These are phyloP conservation scores for Infundibulicybe gibba DNA, from an alignment of 768 basidiomycete species.

Conservation along the genomic window DNA sequence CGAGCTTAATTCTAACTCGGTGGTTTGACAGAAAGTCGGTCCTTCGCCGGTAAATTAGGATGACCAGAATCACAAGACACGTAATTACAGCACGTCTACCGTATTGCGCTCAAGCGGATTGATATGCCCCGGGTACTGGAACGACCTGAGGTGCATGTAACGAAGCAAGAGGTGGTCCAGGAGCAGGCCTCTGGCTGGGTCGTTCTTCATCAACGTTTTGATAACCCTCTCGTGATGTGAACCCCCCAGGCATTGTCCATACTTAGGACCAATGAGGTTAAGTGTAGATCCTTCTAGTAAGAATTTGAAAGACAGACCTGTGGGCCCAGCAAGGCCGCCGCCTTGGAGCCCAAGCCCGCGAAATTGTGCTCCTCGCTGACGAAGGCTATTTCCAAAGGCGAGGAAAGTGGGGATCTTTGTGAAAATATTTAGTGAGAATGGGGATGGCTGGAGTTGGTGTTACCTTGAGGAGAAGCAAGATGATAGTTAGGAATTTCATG, in stretches of 20 bases:
- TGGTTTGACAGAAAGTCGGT: neutral
- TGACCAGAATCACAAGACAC: slow-evolving; percentile 15
- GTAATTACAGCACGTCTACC: no score
- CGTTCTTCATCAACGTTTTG: slow-evolving; percentile 58
- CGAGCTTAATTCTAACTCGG: slow-evolving; percentile 23
- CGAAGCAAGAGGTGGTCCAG: slow-evolving; percentile 18
- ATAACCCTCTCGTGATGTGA: slow-evolving; percentile 61
- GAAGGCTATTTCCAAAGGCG: slow-evolving; percentile 45
- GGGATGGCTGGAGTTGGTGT: slow-evolving; percentile 1
- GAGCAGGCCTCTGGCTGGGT: slow-evolving; percentile 19
- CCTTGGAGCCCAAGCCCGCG: slow-evolving; percentile 44
- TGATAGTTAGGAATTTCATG: slow-evolving; percentile 48
- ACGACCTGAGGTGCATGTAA: slow-evolving; percentile 14
- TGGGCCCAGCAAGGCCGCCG: slow-evolving; percentile 48
- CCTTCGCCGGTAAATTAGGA: neutral
- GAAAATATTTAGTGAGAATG: neutral
- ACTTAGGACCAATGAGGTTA: slow-evolving; percentile 41
- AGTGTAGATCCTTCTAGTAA: slow-evolving; percentile 1
- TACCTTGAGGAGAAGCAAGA: slow-evolving; percentile 61
- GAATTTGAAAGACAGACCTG: slow-evolving; percentile 34
- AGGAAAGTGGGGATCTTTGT: slow-evolving; percentile 57
- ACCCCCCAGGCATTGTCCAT: slow-evolving; percentile 78
- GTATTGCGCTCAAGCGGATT: slow-evolving; percentile 18
- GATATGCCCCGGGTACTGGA: slow-evolving; percentile 37
- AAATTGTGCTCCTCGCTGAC: slow-evolving; percentile 56